A percentile compares a stretch with the other conserved stretches of the same genome.
These are phyloP conservation scores for Caulochytrium protostelioides DNA, from an alignment of 371 early-diverging fungal genomes.

Conservation along the genomic window DNA sequence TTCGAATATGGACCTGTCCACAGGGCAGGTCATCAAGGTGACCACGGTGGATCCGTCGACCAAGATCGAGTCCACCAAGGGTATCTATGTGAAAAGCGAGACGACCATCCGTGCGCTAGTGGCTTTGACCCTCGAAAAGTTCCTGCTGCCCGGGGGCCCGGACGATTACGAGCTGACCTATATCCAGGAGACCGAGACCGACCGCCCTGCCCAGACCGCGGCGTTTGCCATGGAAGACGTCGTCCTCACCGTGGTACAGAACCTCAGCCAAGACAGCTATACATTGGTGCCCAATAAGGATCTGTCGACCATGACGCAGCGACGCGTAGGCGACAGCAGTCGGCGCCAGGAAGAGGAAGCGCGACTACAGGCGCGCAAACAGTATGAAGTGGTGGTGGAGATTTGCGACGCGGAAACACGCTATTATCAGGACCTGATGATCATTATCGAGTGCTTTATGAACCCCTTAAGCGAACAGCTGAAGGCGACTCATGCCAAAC, in stretches of 20 bases:
- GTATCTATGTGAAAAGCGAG: slow-evolving; percentile 11
- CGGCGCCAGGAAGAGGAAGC: no score
- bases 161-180: slow-evolving; percentile 14
- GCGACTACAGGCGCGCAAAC: slow-evolving; percentile 6
- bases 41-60: slow-evolving; percentile 7
- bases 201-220: no score
- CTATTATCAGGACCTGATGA: slow-evolving; percentile 13
- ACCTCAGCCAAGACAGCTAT: no score
- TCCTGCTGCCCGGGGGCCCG: slow-evolving; percentile 7
- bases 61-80: slow-evolving; percentile 14
- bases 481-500: no score
- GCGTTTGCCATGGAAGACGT: no score
- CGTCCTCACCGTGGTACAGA: no score
- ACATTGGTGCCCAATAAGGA: no score
- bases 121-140: slow-evolving; percentile 10
- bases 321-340: no score
- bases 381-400: slow-evolving; percentile 15
- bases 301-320: no score
- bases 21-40: slow-evolving; percentile 14
- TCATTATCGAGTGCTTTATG: slow-evolving; percentile 2
- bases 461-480: slow-evolving; percentile 3
- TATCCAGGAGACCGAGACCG: no score
- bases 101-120: slow-evolving; percentile 11
- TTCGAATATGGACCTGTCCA: no score
- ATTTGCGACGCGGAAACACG: slow-evolving; percentile 16